These are phyloP conservation scores for Plasmopara muralis DNA, from an alignment of 352 stramenopile genomes.

Conservation along the genomic window DNA sequence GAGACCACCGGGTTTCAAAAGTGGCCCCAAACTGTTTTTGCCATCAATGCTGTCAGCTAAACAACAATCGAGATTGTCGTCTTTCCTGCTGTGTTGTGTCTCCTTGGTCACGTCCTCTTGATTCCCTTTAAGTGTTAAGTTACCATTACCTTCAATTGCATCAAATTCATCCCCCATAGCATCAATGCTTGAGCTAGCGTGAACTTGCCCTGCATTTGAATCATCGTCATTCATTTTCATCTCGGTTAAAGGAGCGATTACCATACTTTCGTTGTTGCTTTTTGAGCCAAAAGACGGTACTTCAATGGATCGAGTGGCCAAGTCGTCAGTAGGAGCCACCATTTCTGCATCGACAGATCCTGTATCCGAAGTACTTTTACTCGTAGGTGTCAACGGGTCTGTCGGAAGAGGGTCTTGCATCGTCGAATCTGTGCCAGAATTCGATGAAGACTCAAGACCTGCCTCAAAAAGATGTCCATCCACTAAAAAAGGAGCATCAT, in stretches of 20 bases:
- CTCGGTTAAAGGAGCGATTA: conserved; percentile 1
- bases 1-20: conserved; percentile 25
- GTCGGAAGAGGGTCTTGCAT: neutral
- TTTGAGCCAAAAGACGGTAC: conserved; percentile 10
- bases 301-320: neutral
- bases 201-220: conserved; percentile 12
- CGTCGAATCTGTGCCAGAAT: neutral
- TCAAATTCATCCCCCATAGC: conserved; percentile 8
- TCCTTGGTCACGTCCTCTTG: conserved; percentile 14
- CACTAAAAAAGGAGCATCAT: neutral
- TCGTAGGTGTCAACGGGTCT: too few relatives aligned
- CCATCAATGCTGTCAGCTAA: conserved; percentile 6
- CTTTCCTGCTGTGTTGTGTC: conserved; percentile 9
- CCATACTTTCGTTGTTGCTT: conserved; percentile 17
- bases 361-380: neutral
- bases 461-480: neutral
- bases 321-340: neutral
- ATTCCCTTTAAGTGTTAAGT: conserved; percentile 2
- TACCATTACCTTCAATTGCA: conserved; percentile 1
- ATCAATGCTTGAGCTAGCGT: conserved; percentile 12
- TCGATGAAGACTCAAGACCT: neutral
- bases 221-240: conserved; percentile 5
- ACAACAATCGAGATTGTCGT: conserved; percentile 6
- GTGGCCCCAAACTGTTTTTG: conserved; percentile 8
- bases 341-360: neutral